Base-by-base conservation (phyloP, 2,329 filamentous ascomycete genomes). In the Hypoxylon sp. region DNA sequence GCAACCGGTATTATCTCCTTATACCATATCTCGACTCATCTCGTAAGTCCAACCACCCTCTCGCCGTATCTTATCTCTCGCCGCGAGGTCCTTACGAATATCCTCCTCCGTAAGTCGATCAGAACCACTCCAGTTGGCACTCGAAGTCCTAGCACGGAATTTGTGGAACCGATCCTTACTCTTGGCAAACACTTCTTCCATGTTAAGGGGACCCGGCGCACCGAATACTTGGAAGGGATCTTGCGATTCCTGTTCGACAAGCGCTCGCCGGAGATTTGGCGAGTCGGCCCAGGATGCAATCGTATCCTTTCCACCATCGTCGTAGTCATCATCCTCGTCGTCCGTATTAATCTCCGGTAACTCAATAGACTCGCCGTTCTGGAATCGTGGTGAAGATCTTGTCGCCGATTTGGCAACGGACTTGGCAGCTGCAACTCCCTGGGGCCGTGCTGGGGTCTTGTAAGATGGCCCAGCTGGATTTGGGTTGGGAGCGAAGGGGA, bases 301-400 rank as follows among this genome's bases (percentile, higher is more conserved):
- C 60, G 93, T 90, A 53, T 86, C 80, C 53, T 82, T 82, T 35
- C 86, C 86, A 35, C 83, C 82, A 6, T 82, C 82, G 13, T 89
- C 88, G 44, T 91, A 88, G 5, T 95, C 92, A 54, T 95, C 92
- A 66, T 97, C 93, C 75, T 97, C 95, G 31, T 94, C 94, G 78
- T 99, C 97, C 1, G 96, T 98, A 71, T 94, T 90, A 74, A 99
- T 98, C 74, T 99, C 96, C 0, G 96, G 95, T 2, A 99, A 88
- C 73, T 96, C 92, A 75, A 99, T 98, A 57, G 88, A 89, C 66
- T 99, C 96, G 68, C 95, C 94, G 74, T 94, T 95, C 68, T 91
- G 92, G 81, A 97, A 97, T 58, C 93, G 89, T 0, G 94, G 94
- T 1, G 94, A 97, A 31, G 92, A 91, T 72, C 89, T 87, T 17